Percentiles rank a stretch among this genome's conserved stretches.
These are phyloP conservation scores for Xylaria venustula DNA, from an alignment of 495 filamentous ascomycete species.

Conservation along the genomic window DNA sequence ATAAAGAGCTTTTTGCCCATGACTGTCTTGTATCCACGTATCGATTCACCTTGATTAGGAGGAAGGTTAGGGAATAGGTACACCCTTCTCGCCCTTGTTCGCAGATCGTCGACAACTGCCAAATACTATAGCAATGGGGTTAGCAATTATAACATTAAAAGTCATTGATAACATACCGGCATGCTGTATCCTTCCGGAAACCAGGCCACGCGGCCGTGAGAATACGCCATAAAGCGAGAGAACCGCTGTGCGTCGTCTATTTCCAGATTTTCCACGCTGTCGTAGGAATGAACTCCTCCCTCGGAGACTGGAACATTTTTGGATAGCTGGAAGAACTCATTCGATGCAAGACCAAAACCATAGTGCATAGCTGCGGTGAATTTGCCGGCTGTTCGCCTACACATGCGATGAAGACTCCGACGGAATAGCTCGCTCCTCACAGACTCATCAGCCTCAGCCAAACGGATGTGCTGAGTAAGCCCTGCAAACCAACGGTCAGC, in stretches of 20 bases:
- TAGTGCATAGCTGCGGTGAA: conserved; percentile 27
- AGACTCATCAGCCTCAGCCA: conserved; percentile 1
- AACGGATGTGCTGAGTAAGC: conserved; percentile 21
- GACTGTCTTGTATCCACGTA: conserved; percentile 25
- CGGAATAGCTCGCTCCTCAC: conserved; percentile 21
- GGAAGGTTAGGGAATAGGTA: conserved; percentile 27
- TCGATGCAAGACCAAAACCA: conserved; percentile 22
- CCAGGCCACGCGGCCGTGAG: conserved; percentile 27
- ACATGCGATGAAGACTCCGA: conserved; percentile 21
- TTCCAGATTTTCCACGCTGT: conserved; percentile 22
- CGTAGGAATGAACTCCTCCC: conserved; percentile 29
- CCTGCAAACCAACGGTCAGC: conserved; percentile 26
- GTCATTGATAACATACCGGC: conserved; percentile 8
- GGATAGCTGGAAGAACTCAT: conserved; percentile 25
- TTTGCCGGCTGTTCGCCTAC: conserved; percentile 19
- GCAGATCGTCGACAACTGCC: conserved; percentile 29
- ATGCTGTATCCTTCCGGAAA: conserved; percentile 29
- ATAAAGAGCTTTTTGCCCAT: conserved; percentile 29
- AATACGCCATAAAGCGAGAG: conserved; percentile 31
- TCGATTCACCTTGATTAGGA: conserved; percentile 15
- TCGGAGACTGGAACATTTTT: conserved; percentile 20
- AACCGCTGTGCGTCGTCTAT: conserved; percentile 15
- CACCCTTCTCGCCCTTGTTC: conserved; percentile 23
- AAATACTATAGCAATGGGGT: conserved; percentile 9
- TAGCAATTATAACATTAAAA: neutral